Evolutionary conservation across 192 early-diverging fungal genomes (phyloP), one percentile per base, ranked within the genome.

Genomic region (Backusella psychrophila): DNA sequence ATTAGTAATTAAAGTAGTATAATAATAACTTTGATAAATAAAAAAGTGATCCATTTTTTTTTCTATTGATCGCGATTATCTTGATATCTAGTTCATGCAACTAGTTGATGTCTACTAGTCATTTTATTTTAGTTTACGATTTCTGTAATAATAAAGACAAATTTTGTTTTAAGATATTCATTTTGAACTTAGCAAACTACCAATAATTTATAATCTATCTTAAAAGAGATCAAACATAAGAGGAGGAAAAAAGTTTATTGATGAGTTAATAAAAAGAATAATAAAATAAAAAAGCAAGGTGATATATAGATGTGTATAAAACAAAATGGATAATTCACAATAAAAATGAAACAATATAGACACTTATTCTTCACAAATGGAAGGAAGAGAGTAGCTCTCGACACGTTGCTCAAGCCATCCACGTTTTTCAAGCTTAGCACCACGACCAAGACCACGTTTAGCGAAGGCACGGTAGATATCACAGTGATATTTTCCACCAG

Each of bases 391-490:
- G 14, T 67, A 81, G 44, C 80, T 81, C 49, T 81, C 80, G 9
- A 71, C 56, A 36, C 80, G 76, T 26, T 75, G 42, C 33, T 77
- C 80, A n/a, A 81, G 41, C 80, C 80, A 81, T n/a, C 77, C 76
- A 41, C 75, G 53, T 12, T 66, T 74, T n/a, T 56, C 83, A 34
- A 91, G 68, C 63, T 79, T 85, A 19, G 96, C 96, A 71, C 88
- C 86, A 1, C 83, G 77, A 3, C 97, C 97, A 41, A 99, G 80
- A 23, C 97, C 97, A 59, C 97, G 91, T 82, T 94, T 96, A 21
- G 97, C 91, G 88, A 99, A 95, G 31, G 82, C 94, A 71, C 69
- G 85, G 89, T 92, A 94, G 65, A 95, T 86, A 65, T 87, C 80
- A 78, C 94, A 95, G 49, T 85, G 75, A 81, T 93, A 90, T n/a